Base-by-base conservation (phyloP, 1,284 basidiomycete genomes). In the Chondrostereum purpureum region DNA sequence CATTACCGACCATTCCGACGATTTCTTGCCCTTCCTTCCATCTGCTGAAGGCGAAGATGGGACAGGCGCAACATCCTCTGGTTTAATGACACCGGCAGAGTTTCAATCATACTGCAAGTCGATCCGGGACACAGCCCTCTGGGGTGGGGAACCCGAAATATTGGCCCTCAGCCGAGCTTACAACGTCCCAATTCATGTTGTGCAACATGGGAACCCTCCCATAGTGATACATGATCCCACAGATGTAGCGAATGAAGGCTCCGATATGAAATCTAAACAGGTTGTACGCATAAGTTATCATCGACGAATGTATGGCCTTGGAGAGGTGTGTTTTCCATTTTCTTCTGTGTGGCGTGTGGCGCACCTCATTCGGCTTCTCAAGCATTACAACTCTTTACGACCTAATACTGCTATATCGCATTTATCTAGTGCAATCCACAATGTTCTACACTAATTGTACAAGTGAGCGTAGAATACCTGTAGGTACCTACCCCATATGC, bases 111-210 rank as follows among this genome's bases (percentile, higher is more conserved):
- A 99, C 63, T 97, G 93, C 62, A 66, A 71, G 49, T 74, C 77
- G 8, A 83, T 99, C 16, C 81, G 84, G 41, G 75, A 85, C 57
- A 95, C 92, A 6, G 88, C 82, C 6, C 78, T 84, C 23, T 99
- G 96, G 96, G 96, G 96, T 39, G 96, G 96, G 31, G 92, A 99
- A 65, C 94, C 93, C 2, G 96, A 99, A 73, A 93, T 99, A 39
- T 72, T 91, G 54, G 96, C 96, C 0, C 70, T 99, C 8, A 86
- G 87, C 55, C 75, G 85, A 44, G 83, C 83, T n/a, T 97, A 82
- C 63, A 72, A 80, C 44, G 71, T 93, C 20, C 88, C 92, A 0
- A 95, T 99, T 46, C 86, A 97, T 62, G 88, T 99, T 45, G 75
- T 98, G 14, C 96, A 99, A 61, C 78, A 80, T 1, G 86, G 85